Conservation (phyloP, 208 protist genomes). For the Trypanosoma rangeli region DNA sequence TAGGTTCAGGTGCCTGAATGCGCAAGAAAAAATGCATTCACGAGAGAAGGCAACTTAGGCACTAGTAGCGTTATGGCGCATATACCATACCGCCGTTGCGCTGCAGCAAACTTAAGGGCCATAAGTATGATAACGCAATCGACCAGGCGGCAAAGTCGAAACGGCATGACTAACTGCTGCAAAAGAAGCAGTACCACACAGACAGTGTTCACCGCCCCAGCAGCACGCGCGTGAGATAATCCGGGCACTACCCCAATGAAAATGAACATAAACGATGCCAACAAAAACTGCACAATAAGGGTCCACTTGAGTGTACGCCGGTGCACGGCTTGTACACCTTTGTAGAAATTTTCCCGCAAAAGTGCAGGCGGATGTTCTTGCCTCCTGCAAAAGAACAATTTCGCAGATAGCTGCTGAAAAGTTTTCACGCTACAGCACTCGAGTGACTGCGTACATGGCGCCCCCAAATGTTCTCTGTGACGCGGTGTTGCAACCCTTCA, state of each 20-base stretch:
- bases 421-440: constrained; percentile 76
- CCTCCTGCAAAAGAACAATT: constrained; percentile 44
- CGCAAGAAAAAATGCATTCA: constrained; percentile 38
- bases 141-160: constrained; percentile 39
- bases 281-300: constrained; percentile 47
- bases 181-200: constrained; percentile 44
- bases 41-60: constrained; percentile 64
- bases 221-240: constrained; percentile 22
- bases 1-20: constrained; percentile 71
- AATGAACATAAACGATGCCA: constrained; percentile 55
- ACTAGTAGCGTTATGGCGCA: constrained; percentile 53
- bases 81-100: constrained; percentile 45
- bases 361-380: constrained; percentile 16
- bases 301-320: constrained; percentile 17
- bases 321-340: constrained; percentile 24
- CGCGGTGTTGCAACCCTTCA: background rate
- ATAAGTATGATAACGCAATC: constrained; percentile 48
- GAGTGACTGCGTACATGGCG: constrained; percentile 47
- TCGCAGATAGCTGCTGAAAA: constrained; percentile 65
- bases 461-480: constrained; percentile 17
- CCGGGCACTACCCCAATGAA: constrained; percentile 57
- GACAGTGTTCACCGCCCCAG: constrained; percentile 51
- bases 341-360: constrained; percentile 14
- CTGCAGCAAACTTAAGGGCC: constrained; percentile 43
- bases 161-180: constrained; percentile 34